A percentile compares a stretch with the other conserved stretches of the same genome.
phyloP scores from a whole-genome alignment of 164 flowering plant genomes.

The Berberis vulgaris region DNA sequence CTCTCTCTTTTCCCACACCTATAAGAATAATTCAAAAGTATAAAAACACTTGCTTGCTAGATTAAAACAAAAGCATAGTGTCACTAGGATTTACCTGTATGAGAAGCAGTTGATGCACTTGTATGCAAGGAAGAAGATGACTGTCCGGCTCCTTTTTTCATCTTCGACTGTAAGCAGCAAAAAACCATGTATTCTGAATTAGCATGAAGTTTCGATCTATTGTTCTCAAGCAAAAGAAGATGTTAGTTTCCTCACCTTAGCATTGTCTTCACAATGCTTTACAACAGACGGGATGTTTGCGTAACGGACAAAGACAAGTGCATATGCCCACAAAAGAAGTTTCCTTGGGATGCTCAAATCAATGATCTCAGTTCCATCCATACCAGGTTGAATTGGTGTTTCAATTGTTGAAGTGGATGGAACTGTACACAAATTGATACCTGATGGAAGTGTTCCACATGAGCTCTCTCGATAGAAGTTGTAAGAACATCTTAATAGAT shows the following conservation, averaged over 20 bases:
- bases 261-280: constrained; percentile 88
- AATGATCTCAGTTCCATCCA: constrained; percentile 52
- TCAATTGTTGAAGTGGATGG: constrained; percentile 42
- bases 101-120: constrained; percentile 16
- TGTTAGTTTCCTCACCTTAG: constrained; percentile 43
- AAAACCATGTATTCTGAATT: not conserved
- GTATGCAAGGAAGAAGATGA: constrained; percentile 31
- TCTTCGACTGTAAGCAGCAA: constrained; percentile 41
- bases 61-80: not conserved
- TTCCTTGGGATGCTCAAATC: constrained; percentile 80
- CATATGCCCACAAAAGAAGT: constrained; percentile 91
- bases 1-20: constrained; percentile 54
- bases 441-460: constrained; percentile 51
- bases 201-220: not conserved
- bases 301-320: constrained; percentile 71
- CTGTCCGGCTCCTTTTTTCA: constrained; percentile 49
- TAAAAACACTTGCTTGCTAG: not conserved
- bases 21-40: not conserved
- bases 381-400: constrained; percentile 33
- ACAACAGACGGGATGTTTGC: constrained; percentile 58
- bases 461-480: constrained; percentile 80
- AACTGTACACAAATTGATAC: constrained; percentile 52
- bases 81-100: constrained; percentile 27
- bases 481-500: constrained; percentile 56
- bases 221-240: not conserved